Base-by-base conservation (phyloP, 2,329 filamentous ascomycete species). In the Ophiosphaerella herpotricha region DNA sequence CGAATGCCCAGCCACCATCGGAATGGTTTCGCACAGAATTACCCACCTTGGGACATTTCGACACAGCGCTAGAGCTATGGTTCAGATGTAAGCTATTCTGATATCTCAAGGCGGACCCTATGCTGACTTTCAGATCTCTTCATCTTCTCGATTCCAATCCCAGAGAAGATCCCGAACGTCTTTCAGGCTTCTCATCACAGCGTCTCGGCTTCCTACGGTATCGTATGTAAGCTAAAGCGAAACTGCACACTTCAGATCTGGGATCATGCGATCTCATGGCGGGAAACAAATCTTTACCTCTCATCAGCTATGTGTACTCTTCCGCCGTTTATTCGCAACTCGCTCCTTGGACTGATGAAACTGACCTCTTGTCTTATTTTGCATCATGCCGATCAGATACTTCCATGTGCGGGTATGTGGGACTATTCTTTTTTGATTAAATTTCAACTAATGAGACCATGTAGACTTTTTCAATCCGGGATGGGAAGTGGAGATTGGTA, bases 141-240 rank as follows among this genome's bases (percentile, higher is more conserved):
- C 70, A 82, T 84, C 50, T 84, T 83, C 66, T 82, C 81, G 0
- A 79, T 84, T 18, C 79, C 78, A 1, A 79, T 83, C 5, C 81
- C 81, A 0, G 80, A 82, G 39, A 77, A 79, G 51, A 78, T 82
- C 23, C 83, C 83, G 0, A 77, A 76, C n/a, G 81, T 85, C 4
- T 85, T 85, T 64, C 83, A 86, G 65, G 82, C 82, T 26, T 85
- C 83, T 2, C 83, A 86, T 59, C 83, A 86, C 68, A 82, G 81
- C 51, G 82, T 84, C 36, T 82, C 81, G 46, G 82, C 81, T 5
- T 80, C 83, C 0, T 85, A 85, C 50, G 83, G 83, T 31, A 80
- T 85, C 50, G 78, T 85, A 8, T 83, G 83, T 67, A 85, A 85
- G 68, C 74, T 85, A 56, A 83, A 83, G 68, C 77, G 81, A 23